Evolutionary conservation across 192 early-diverging fungal genomes (phyloP), one percentile per base, ranked within the genome.

Genomic region (Coemansia sp.): DNA sequence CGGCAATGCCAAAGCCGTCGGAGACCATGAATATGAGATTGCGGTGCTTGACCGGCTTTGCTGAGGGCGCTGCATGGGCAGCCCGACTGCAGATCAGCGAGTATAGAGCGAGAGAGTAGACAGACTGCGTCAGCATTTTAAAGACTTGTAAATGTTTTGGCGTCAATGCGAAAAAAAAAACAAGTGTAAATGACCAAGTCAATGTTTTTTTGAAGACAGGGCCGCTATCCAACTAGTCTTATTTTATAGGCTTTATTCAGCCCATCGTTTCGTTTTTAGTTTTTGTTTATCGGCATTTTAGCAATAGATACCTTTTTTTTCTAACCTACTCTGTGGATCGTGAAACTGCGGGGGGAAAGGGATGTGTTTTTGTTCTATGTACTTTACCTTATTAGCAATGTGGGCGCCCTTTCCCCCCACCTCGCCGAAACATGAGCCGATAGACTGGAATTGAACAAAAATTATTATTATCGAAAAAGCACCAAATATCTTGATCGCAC

Each of bases 11-110:
- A 69, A 90, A 89, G 0, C 88, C 88, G 67, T 90, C 89, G 0
- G 87, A 86, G 10, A 89, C 73, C 86, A 89, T 89, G 38, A 90
- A 79, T 15, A 90, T 86, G n/a, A 90, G 71, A 64, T 85, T 88
- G 61, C 80, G 80, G 16, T 67, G 61, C 36, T 43, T 50, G 39
- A 11, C 20, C 9, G 41, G 27, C 44, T 13, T 33, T 20, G 12
- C 18, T 1, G 29, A 5, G 12, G 33, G 31, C 12, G 31, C 31
- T 13, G 55, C 55, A 0, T 18, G 16, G 55, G 55, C 55, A 1
- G 27, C 31, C 18, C 4, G 27, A 16, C 55, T 33, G 55, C 31
- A 58, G 38, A 52, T 34, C 20, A 68, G 22, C 61, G 44, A 36
- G 15, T 34, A 62, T n/a, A 62, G 3, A 20, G 61, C 38, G 18